Base-by-base conservation (phyloP, 495 filamentous ascomycete species). In the Niebla homalea region DNA sequence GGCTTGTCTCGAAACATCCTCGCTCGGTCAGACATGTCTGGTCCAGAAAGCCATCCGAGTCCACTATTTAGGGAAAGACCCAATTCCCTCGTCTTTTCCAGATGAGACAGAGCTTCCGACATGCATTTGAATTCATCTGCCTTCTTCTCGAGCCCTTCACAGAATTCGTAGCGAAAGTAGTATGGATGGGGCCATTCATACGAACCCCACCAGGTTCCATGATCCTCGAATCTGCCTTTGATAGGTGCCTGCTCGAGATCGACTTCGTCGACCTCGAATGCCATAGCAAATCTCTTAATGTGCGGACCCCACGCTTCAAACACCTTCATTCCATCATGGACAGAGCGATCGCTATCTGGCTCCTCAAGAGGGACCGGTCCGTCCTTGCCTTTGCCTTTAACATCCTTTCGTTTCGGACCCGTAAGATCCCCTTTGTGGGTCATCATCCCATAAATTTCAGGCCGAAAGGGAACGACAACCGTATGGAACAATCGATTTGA, bases 61-160 rank as follows among this genome's bases (percentile, higher is more conserved):
- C 77, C 75, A 43, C 70, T 72, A 44, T 76, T 74, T 14, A 79
- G 58, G 12, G 71, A 77, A 4, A 81, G 53, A 1, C 69, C 77
- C 10, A 81, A 63, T 49, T 79, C 70, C 41, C 54, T 57, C 0
- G 75, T 66, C 1, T 61, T 57, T 6, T 49, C 51, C 5, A 75
- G 61, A 16, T 65, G 64, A 4, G 58, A 60, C 45, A 81, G 62
- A 14, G 74, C 71, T 5, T 62, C 52, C 21, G 65, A 70, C 67
- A 79, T 73, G 32, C 61, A 65, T 26, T 62, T 60, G 1, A 63
- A 70, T 39, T 76, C 74, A 50, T 81, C 76, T 11, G 76, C 69
- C 5, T 70, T 68, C 29, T 62, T 57, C 52, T 78, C 76, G 0
- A 78, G 60, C 10, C 64, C 63, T n/a, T 66, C 70, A 1, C 75